phyloP scores from a whole-genome alignment of 192 early-diverging fungal species.

The Linnemannia schmuckeri region DNA sequence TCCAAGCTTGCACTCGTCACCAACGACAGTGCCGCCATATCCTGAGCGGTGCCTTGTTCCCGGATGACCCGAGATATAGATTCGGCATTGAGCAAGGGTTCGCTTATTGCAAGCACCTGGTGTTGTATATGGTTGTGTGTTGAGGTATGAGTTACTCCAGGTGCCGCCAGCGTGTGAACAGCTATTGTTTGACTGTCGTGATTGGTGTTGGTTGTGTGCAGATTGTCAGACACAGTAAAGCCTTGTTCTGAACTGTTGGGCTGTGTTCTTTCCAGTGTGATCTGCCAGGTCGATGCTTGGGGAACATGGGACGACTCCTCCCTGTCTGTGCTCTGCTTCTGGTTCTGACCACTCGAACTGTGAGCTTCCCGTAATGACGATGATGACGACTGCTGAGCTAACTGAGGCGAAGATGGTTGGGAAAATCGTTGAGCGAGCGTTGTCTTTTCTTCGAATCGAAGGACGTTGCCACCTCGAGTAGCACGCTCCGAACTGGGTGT shows the following conservation, averaged over 20 bases:
- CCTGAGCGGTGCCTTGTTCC: slow-evolving; percentile 11
- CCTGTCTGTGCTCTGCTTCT: background rate
- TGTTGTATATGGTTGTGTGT: background rate
- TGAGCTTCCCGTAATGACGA: background rate
- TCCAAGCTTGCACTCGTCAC: slow-evolving; percentile 4
- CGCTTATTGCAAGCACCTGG: slow-evolving; percentile 9
- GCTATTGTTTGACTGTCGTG: slow-evolving; percentile 36
- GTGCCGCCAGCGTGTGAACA: slow-evolving; percentile 19
- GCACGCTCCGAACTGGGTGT: background rate
- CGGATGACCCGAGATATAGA: slow-evolving; percentile 19
- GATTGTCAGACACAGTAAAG: background rate
- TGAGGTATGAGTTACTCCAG: background rate
- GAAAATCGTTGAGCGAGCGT: background rate
- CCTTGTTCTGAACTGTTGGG: background rate
- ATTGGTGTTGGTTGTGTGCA: background rate
- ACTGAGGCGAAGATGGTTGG: background rate
- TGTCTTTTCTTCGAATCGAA: background rate
- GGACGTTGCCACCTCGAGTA: background rate
- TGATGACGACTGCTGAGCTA: slow-evolving; percentile 2
- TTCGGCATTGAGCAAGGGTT: slow-evolving; percentile 11
- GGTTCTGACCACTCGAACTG: background rate
- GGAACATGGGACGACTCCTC: background rate
- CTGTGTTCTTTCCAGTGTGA: slow-evolving; percentile 5
- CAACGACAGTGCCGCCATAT: slow-evolving; percentile 12
- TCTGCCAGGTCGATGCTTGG: slow-evolving; percentile 20